Base-by-base conservation (phyloP, 2,329 filamentous ascomycete genomes). In the Colletotrichum cordylinicola region DNA sequence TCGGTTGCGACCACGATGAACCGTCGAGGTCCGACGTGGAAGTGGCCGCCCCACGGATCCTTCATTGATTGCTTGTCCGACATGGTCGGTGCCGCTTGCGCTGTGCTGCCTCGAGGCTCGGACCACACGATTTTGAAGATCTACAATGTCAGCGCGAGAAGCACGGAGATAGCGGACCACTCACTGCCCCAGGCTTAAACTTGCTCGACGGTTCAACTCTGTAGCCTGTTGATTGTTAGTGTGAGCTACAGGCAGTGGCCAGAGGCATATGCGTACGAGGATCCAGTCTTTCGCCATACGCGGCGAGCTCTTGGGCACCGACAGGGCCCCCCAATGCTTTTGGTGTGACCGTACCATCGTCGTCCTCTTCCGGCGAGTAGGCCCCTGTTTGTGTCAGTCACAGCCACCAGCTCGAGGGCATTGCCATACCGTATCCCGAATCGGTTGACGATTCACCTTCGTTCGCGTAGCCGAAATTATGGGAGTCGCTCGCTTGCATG, bases 51-150 rank as follows among this genome's bases (percentile, higher is more conserved):
- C 60, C 82, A 82, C 37, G 81, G 80, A 37, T 84, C 84, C 64
- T 82, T 82, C 27, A 83, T 82, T 35, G 81, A 83, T 7, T 82
- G 80, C 55, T 79, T 82, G 29, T 81, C 84, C 43, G 43, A 48
- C 43, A 48, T 48, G 9, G 81, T 83, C 1, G 80, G 78, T 4
- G 82, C 71, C 52, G 78, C 79, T 13, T 83, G 82, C 16, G 82
- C 82, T 13, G 35, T 56, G 24, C 80, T 77, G 12, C 89, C 89
- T 31, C 83, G 82, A 0, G 90, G 90, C 64, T 91, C 89, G 10
- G 87, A 85, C 90, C 90, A 91, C 21, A 88, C 80, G 3, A 90
- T 85, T 78, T 91, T 91, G 82, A 91, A 90, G 21, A 91, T 87
- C 89, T 90, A 71, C 4, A 3, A 29, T 21, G 8, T 39, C 70